Conservation (phyloP, 768 basidiomycete species). For the Kwoniella botswanensis region DNA sequence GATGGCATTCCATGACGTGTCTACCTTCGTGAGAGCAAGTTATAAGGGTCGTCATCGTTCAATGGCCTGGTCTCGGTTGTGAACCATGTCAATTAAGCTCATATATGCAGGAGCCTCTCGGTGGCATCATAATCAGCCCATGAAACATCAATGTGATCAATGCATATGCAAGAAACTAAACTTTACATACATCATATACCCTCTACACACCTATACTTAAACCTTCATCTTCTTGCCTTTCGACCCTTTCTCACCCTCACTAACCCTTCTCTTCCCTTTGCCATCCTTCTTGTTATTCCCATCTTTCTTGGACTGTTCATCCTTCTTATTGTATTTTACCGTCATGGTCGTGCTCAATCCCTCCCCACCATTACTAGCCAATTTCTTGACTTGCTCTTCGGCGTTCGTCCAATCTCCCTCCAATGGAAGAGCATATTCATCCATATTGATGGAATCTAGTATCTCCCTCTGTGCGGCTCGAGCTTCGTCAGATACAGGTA, state of each 20-base stretch:
- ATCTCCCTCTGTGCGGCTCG: slow-evolving; percentile 72
- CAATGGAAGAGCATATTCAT: slow-evolving; percentile 78
- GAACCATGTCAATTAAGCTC: too few species aligned
- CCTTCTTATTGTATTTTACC: slow-evolving; percentile 70
- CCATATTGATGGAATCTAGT: slow-evolving; percentile 84
- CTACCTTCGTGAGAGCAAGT: too few species aligned
- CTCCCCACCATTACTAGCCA: slow-evolving; percentile 57
- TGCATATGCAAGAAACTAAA: too few species aligned
- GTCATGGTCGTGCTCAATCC: slow-evolving; percentile 74
- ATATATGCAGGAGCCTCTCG: too few species aligned
- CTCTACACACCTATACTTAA: background rate
- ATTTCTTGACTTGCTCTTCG: slow-evolving; percentile 70
- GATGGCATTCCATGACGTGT: too few species aligned
- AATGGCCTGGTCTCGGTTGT: too few species aligned
- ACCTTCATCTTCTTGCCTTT: slow-evolving; percentile 42
- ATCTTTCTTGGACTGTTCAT: slow-evolving; percentile 63
- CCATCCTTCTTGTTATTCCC: slow-evolving; percentile 17
- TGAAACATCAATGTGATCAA: too few species aligned
- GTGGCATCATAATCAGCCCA: too few species aligned
- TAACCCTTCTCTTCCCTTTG: slow-evolving; percentile 33
- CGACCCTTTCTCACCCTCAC: slow-evolving; percentile 28
- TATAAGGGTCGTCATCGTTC: too few species aligned
- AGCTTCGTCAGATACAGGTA: slow-evolving; percentile 66
- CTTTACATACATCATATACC: background rate
- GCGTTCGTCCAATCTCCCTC: slow-evolving; percentile 75